phyloP scores from a whole-genome alignment of 768 basidiomycete genomes.

The Suillus weaverae region DNA sequence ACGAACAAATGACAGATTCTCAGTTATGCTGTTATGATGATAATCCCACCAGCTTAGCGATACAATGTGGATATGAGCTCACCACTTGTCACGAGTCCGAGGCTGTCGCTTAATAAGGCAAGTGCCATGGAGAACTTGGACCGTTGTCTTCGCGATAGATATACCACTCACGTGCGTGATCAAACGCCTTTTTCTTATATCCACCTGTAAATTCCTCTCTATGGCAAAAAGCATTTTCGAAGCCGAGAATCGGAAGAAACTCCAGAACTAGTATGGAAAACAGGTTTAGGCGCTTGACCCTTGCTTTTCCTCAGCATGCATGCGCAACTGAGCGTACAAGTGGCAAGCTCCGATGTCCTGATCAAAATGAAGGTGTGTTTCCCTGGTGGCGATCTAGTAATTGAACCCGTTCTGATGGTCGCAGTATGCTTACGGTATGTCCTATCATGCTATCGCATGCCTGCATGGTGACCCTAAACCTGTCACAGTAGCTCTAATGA shows the following conservation, averaged over 20 bases:
- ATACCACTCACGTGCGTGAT: neutral
- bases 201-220: neutral
- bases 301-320: neutral
- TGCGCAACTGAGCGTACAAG: neutral
- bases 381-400: neutral
- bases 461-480: neutral
- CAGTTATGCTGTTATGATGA: neutral
- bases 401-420: neutral
- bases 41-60: neutral
- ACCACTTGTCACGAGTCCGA: neutral
- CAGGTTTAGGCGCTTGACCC: neutral
- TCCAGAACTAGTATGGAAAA: neutral
- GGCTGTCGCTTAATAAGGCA: neutral
- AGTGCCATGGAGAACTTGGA: neutral
- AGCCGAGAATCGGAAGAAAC: neutral
- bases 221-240: neutral
- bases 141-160: slow-evolving; percentile 5
- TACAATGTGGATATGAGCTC: neutral
- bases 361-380: neutral
- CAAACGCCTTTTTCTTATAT: neutral
- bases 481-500: neutral
- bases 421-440: slow-evolving; percentile 3
- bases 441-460: neutral
- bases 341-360: neutral
- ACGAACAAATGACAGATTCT: neutral